Conservation (phyloP, 2,329 filamentous ascomycete genomes). For the Sphaerulina musiva region DNA sequence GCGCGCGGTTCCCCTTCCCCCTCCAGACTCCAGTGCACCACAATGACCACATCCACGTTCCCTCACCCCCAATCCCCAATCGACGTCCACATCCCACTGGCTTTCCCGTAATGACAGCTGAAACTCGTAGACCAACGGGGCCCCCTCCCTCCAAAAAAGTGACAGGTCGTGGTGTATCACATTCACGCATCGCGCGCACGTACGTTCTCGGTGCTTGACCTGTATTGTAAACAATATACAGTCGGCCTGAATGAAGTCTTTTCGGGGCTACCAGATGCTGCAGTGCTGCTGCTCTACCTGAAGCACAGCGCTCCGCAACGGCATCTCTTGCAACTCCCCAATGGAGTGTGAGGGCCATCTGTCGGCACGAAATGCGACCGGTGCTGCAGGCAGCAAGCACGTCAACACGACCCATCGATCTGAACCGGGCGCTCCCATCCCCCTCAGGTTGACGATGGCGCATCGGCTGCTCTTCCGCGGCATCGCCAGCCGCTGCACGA, state of each 20-base stretch:
- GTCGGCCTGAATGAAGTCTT: no score
- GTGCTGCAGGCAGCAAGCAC: neutral
- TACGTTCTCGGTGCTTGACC: neutral
- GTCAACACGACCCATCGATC: constrained; percentile 1
- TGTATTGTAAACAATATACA: neutral
- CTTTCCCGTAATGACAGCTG: neutral
- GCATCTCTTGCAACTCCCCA: constrained; percentile 4
- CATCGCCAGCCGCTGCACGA: constrained; percentile 10
- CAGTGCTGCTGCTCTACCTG: neutral
- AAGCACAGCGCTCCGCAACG: neutral
- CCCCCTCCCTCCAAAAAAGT: neutral
- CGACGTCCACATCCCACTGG: neutral
- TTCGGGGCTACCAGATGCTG: no score
- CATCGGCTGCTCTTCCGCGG: constrained; percentile 11
- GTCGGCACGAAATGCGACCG: neutral
- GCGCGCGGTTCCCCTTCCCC: neutral
- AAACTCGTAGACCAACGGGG: neutral
- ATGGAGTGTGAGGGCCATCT: neutral
- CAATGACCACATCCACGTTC: no score
- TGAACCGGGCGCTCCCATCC: neutral
- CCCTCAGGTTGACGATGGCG: constrained; percentile 9
- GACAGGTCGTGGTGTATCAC: neutral
- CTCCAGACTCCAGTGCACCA: neutral
- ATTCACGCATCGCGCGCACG: neutral
- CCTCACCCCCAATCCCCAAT: no score